Percentiles rank a stretch among this genome's conserved stretches.
phyloP scores from a whole-genome alignment of 2,329 filamentous ascomycete genomes.

The Elsinoe australis region DNA sequence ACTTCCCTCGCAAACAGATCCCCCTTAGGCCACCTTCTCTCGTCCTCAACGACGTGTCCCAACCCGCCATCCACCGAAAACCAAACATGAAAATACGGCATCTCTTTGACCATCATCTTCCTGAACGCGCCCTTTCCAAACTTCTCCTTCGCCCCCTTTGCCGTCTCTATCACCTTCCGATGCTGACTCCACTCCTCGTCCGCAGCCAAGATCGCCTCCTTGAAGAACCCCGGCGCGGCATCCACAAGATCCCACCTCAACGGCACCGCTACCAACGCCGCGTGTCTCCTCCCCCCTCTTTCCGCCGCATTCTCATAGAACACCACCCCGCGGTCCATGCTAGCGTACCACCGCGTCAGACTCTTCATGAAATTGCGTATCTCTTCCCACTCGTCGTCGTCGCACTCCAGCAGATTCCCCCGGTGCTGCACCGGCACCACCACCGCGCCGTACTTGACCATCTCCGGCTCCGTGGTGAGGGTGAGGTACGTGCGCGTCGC shows the following conservation, averaged over 20 bases:
- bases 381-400: constrained; percentile 99
- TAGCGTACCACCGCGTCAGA: constrained; percentile 87
- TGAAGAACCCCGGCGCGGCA: constrained; percentile 88
- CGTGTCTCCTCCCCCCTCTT: constrained; percentile 68
- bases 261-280: constrained; percentile 76
- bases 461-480: constrained; percentile 78
- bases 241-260: constrained; percentile 87
- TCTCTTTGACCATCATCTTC: constrained; percentile 77
- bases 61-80: constrained; percentile 86
- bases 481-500: constrained; percentile 83
- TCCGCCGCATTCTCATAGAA: constrained; percentile 96
- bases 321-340: constrained; percentile 81
- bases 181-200: constrained; percentile 97
- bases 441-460: constrained; percentile 73
- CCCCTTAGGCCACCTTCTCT: constrained; percentile 74
- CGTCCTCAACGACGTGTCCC: constrained; percentile 86
- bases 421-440: constrained; percentile 85
- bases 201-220: constrained; percentile 77
- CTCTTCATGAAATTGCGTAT: constrained; percentile 99
- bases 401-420: constrained; percentile 88
- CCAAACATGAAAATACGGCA: constrained; percentile 98
- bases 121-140: constrained; percentile 77
- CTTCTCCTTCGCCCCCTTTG: constrained; percentile 52
- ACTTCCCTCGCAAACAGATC: constrained; percentile 91
- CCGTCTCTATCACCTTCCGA: constrained; percentile 87